These are phyloP conservation scores for Sclerotinia minor DNA, from an alignment of 2,329 filamentous ascomycete species.

Conservation along the genomic window DNA sequence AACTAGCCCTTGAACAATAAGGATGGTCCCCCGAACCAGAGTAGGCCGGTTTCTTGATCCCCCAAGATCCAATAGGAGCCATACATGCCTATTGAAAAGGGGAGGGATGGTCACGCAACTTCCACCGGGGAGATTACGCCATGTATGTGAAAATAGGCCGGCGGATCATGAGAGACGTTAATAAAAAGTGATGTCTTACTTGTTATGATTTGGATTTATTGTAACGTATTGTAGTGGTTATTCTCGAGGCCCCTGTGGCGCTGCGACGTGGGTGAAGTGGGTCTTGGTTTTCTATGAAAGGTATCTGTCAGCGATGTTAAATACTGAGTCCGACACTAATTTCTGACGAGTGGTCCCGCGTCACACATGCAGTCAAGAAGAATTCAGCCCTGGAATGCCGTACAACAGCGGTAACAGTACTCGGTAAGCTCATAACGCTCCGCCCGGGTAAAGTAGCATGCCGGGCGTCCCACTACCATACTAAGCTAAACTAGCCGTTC, in stretches of 20 bases:
- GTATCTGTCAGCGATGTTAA: neutral
- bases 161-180: neutral
- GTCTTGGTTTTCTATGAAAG: constrained; percentile 2
- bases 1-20: constrained; percentile 1
- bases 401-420: constrained; percentile 1
- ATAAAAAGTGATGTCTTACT: constrained; percentile 8
- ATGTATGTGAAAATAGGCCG: constrained; percentile 1
- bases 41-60: constrained; percentile 8
- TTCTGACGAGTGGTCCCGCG: neutral
- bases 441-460: neutral
- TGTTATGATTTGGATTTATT: neutral
- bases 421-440: constrained; percentile 12
- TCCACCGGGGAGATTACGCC: constrained; percentile 4
- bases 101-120: constrained; percentile 6
- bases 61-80: neutral
- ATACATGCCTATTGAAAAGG: neutral
- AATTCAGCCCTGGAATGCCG: too few species aligned
- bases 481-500: too few species aligned
- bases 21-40: constrained; percentile 3
- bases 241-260: too few species aligned
- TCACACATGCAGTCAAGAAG: neutral
- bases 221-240: neutral
- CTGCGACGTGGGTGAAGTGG: neutral
- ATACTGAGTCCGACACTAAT: constrained; percentile 5
- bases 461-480: constrained; percentile 4